Base-by-base conservation (phyloP, 768 basidiomycete genomes). In the Auricularia sp. region DNA sequence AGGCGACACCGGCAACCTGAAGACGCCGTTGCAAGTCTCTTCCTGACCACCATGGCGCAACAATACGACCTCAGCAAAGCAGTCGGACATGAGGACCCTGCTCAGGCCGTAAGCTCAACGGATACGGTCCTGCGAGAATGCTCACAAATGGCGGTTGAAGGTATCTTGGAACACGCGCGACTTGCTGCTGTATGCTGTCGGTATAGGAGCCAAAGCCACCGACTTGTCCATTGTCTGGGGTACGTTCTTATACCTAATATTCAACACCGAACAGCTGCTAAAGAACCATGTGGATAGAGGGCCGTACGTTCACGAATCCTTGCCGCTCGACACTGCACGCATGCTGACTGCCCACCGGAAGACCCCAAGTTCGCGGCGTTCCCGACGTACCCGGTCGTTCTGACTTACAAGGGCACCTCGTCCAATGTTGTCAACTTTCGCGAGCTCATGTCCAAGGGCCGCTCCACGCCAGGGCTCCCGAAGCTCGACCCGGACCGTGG, bases 151-250 rank as follows among this genome's bases (percentile, higher is more conserved):
- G 63, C 3, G 64, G 42, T 51, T 24, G 21, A 42, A 92, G 90
- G 92, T 91, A 33, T 75, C 83, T 1, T 94, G 92, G 92, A 92
- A 89, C 72, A 86, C 87, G 75, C 84, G 91, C 62, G 92, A 94
- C 75, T 76, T 93, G 18, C 76, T 94, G 66, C 82, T 84, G 1
- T 94, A 93, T 68, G 88, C 90, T 13, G 77, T 85, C 33, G 90
- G 90, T 14, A 86, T 94, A 44, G 93, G 92, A 14, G 90, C 90
- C 16, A 92, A 90, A 75, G 79, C 79, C 47, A 80, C 88, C 62
- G 91, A 94, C 64, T 81, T 84, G 58, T 75, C 80, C 4, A 80
- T 90, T 58, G 80, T 88, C 37, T 93, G 92, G 73, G 91, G 90
- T 89, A 51, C 47, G 47, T 18, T 51, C 47, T 8, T 51, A 51